Evolutionary conservation across 331 rosid species (phyloP), one percentile per base, ranked within the genome.

Genomic region (Prunus yedoensis): DNA sequence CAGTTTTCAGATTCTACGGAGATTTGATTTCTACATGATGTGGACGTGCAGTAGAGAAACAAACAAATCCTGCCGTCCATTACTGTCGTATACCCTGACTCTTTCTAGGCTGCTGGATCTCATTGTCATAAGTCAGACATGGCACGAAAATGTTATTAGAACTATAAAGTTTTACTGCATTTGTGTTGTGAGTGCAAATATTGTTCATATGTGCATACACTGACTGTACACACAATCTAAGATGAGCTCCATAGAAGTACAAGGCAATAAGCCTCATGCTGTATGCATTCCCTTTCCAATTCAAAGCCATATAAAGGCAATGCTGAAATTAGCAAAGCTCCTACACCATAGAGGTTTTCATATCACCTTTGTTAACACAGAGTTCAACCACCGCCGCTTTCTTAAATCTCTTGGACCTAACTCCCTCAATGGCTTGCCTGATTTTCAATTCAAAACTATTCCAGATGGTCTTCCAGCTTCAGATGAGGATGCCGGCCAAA

Each of bases 311-410:
- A 71, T 78, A 4, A 82, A 54, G 35, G 75, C 83, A 2, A 56
- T 65, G 68, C 68, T 58, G 1, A 75, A 74, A n/a, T 35, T 82
- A 0, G 71, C 86, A 32, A 78, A 82, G 66, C 70, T 78, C 5
- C 80, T 82, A 14, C 79, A 78, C 53, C 17, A 45, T 4, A 78
- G 10, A 66, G 86, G 86, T 9, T 78, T 78, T 16, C 73, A 69
- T 63, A 50, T 78, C 10, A 82, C 86, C 25, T 78, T 74, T 17
- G 83, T 74, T 54, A 66, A 68, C 75, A 70, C 81, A 8, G 72
- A 70, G 16, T 78, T 63, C 68, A 77, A 77, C 59, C 80, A 77
- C 51, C 41, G 28, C 1, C 68, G 60, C 10, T 61, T 80, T 4
- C 32, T 67, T 30, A 51, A 38, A 46, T 59, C 76, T 10, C 38